phyloP scores from a whole-genome alignment of 257 asterid genomes.

The Solanum peruvianum region DNA sequence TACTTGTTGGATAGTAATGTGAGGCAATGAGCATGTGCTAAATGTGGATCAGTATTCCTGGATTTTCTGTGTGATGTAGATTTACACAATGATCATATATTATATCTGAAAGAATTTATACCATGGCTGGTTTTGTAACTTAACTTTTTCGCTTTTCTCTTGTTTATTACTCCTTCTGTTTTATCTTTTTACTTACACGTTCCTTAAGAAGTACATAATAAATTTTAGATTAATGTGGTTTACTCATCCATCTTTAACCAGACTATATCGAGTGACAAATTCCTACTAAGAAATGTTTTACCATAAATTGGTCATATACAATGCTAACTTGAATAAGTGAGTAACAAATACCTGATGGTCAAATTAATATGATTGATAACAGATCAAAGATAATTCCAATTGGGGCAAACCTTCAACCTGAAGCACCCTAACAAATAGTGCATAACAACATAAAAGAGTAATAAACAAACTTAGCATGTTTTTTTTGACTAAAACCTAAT shows the following conservation, averaged over 20 bases:
- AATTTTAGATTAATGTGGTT: not conserved
- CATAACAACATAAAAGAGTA: not conserved
- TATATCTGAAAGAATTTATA: not conserved
- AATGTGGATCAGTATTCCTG: not conserved
- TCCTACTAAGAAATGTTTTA: not conserved
- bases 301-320: not conserved
- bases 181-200: no score
- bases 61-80: no score
- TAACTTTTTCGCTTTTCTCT: not conserved
- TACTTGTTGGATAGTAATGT: constrained; percentile 46
- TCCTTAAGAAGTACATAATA: no score
- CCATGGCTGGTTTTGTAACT: not conserved
- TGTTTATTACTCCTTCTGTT: no score
- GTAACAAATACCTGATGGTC: not conserved
- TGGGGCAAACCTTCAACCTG: not conserved
- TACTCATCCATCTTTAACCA: not conserved
- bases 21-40: not conserved
- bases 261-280: not conserved
- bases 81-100: not conserved
- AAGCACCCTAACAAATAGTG: not conserved
- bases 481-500: not conserved
- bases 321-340: not conserved
- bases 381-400: not conserved
- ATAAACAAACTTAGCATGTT: not conserved
- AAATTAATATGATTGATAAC: not conserved